Conservation (phyloP, 2,329 filamentous ascomycete species). For the Helicocarpus griseus region DNA sequence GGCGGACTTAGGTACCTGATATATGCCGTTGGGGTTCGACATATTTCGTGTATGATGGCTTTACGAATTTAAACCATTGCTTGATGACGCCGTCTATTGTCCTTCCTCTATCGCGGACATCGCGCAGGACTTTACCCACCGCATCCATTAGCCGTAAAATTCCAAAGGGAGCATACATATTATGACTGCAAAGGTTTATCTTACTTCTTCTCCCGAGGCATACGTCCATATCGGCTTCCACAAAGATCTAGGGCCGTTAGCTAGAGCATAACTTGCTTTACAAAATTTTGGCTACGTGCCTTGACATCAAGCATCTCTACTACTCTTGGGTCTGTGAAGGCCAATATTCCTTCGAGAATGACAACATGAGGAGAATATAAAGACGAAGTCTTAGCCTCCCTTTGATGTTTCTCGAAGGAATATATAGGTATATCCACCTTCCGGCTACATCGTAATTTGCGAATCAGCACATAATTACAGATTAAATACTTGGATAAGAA, state of each 20-base stretch:
- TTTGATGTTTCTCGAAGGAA: constrained; percentile 85
- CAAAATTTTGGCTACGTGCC: constrained; percentile 36
- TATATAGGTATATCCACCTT: constrained; percentile 83
- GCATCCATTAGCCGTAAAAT: constrained; percentile 15
- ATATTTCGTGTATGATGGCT: constrained; percentile 90
- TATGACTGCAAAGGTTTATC: constrained; percentile 19
- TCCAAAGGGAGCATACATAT: neutral
- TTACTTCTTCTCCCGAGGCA: constrained; percentile 80
- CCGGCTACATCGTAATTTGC: constrained; percentile 20
- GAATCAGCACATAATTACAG: constrained; percentile 10
- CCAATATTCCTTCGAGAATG: constrained; percentile 92
- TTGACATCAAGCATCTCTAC: constrained; percentile 84
- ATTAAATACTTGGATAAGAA: neutral
- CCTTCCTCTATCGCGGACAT: constrained; percentile 78
- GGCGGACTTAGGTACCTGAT: constrained; percentile 47
- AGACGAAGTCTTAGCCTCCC: constrained; percentile 66
- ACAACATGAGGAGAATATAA: constrained; percentile 96
- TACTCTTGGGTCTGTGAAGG: constrained; percentile 78
- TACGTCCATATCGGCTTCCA: constrained; percentile 89
- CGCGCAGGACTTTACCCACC: constrained; percentile 60
- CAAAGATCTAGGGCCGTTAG: constrained; percentile 61
- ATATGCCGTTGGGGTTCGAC: constrained; percentile 86
- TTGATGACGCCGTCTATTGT: constrained; percentile 95
- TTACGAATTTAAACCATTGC: constrained; percentile 94
- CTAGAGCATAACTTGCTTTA: constrained; percentile 3